Evolutionary conservation across 2,329 filamentous ascomycete genomes (phyloP), one percentile per base, ranked within the genome.

Genomic region (Drechslera avenae): DNA sequence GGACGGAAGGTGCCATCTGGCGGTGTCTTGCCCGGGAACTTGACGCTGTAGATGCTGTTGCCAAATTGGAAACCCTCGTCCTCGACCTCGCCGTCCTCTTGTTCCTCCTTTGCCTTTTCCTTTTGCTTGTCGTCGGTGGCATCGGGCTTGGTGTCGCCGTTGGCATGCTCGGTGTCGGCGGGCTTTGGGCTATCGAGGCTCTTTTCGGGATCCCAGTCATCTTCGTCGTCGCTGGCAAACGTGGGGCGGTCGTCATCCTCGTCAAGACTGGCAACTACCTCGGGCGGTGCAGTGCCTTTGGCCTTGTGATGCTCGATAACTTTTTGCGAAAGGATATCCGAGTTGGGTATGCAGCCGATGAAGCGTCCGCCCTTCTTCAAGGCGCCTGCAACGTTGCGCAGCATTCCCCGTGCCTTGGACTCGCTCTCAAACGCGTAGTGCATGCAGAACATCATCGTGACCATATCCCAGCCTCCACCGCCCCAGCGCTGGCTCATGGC

Each of bases 371-470:
- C 94, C 71, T 97, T 97, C 73, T 93, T 96, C 66, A 99, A 75
- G 2, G 89, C 84, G 1, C 91, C 89, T 0, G 94, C 88, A 3
- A 99, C 93, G 68, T 99, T 99, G 66, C 86, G 84, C 48, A 99
- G 81, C 94, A 99, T 97, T 56, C 85, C 89, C 36, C 91, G 85
- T 2, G 93, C 91, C 73, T 96, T 95, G 39, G 85, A 84, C 73
- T 99, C 93, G 44, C 81, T 90, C 78, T 97, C 94, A 63, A 97
- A 99, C 5, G 94, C 92, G 73, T 99, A 99, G 76, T 99, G 94
- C 86, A 99, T 94, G 67, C 91, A 95, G 74, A 99, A 99, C 94
- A 99, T 99, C 85, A 96, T 96, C 69, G 88, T 91, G 57, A 99
- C 93, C 34, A 97, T 89, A 71, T 99, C 94, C 64, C 97, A 99